Evolutionary conservation across 2,329 filamentous ascomycete species (phyloP), one percentile per base, ranked within the genome.

Genomic region (Claviceps pazoutovae): DNA sequence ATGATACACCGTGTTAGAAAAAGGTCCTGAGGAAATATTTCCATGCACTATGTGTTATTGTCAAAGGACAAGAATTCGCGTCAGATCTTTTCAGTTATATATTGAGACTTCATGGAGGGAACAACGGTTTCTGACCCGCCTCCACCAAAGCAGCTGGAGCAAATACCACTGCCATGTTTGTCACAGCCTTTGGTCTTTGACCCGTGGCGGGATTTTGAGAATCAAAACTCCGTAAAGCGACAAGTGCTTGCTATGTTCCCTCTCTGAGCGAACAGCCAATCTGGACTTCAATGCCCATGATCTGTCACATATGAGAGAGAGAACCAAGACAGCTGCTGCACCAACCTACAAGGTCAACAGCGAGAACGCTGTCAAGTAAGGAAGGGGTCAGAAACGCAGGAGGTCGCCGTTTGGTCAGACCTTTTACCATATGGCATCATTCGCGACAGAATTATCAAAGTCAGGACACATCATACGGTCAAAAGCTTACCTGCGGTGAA

Each of bases 71-170:
- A 16, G 8, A 44, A 53, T 56, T 54, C 56, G 59, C 57, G 74
- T 86, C 83, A 86, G 83, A 76, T 86, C 82, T 86, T 86, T 85
- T 84, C 80, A 85, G 80, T 84, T 78, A 75, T 63, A 66, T 60
- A 61, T 61, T 66, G 51, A 61, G 65, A 71, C 75, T 65, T 78
- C 73, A 78, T 65, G 56, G 71, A 68, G 63, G 65, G 66, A 60
- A 21, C 74, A 69, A 64, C 74, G 75, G 76, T 66, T 78, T 71
- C 26, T 65, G 62, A 66, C 60, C 58, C 49, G 56, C 55, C 53
- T 55, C 50, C 37, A 46, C 8, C 8, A 26, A 17, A n/a, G 53
- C 6, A 50, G 46, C 56, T 51, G 46, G 38, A 36, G 23, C 49
- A 38, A 48, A 34, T 7, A n/a, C 21, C 41, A 37, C 48, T 58